Evolutionary conservation across 305 asterid genomes (phyloP).

Genomic region (Plantago lanceolata): DNA sequence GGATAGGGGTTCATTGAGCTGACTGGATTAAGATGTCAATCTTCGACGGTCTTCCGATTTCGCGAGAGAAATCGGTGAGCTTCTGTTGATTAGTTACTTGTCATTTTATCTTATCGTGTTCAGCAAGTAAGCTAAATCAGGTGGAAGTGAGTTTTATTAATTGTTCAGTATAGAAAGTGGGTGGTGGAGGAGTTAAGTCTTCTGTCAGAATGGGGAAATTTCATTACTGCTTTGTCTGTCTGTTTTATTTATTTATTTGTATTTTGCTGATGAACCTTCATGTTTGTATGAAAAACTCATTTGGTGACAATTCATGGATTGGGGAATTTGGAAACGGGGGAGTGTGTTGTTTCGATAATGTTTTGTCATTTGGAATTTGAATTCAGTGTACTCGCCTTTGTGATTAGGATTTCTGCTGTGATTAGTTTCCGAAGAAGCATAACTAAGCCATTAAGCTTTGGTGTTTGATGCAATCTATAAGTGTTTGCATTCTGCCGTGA

Average conservation of each 20-base stretch:
- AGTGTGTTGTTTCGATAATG: conserved; percentile 17
- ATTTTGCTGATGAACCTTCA: neutral
- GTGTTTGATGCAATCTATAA: neutral
- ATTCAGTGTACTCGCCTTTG: conserved; percentile 1
- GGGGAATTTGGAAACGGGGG: neutral
- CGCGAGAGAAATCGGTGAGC: conserved; percentile 85
- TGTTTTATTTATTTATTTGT: no score
- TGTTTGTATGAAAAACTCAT: neutral
- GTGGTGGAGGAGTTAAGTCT: neutral
- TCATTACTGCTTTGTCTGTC: neutral
- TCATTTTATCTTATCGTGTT: neutral
- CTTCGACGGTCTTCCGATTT: conserved; percentile 87
- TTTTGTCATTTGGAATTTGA: conserved; percentile 13
- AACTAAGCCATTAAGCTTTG: no score
- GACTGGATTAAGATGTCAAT: conserved; percentile 63
- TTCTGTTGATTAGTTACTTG: conserved; percentile 6
- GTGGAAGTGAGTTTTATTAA: conserved; percentile 5
- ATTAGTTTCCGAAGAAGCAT: no score
- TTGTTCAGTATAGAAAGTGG: neutral
- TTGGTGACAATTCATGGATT: neutral
- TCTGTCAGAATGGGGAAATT: neutral
- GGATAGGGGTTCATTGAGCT: conserved; percentile 40
- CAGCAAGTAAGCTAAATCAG: neutral
- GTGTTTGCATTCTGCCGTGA: conserved; percentile 13
- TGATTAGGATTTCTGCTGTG: conserved; percentile 6